Percentiles rank a stretch among this genome's conserved stretches.
Evolutionary conservation across 345 rosid genomes (phyloP).

Genomic region (Heritiera littoralis): DNA sequence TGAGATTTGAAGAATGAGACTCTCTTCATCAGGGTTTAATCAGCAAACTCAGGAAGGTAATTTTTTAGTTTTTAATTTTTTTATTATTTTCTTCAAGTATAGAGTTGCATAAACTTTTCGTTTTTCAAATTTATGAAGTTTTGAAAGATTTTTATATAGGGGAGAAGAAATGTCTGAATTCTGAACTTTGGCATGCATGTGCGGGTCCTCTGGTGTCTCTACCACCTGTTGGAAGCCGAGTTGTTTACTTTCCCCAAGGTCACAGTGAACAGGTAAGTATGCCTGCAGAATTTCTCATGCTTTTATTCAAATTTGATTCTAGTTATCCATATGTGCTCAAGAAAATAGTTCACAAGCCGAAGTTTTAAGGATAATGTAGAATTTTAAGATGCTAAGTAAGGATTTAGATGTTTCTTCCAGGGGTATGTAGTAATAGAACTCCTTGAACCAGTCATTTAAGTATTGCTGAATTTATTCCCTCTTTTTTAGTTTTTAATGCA

Average conservation of each 20-base stretch:
- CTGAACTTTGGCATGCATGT: slow-evolving; percentile 99
- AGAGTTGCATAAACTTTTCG: background rate
- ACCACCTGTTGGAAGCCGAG: slow-evolving; percentile 93
- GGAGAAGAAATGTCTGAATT: slow-evolving; percentile 84
- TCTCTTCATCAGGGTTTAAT: slow-evolving; percentile 81
- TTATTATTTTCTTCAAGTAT: slow-evolving; percentile 22
- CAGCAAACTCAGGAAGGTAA: slow-evolving; percentile 89
- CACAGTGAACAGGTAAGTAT: slow-evolving; percentile 92
- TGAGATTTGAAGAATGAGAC: slow-evolving; percentile 58
- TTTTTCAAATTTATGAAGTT: background rate
- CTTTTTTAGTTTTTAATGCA: background rate
- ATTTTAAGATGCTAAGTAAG: slow-evolving; percentile 1
- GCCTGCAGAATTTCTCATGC: background rate
- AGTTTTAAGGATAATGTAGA: background rate
- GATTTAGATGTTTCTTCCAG: background rate
- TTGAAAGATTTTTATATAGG: slow-evolving; percentile 40
- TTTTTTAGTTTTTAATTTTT: background rate
- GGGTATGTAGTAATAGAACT: slow-evolving; percentile 13
- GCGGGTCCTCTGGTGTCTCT: slow-evolving; percentile 99
- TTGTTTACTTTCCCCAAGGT: slow-evolving; percentile 97
- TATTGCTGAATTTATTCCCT: background rate
- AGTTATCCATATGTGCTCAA: background rate
- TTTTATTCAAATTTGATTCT: background rate
- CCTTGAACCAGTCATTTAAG: slow-evolving; percentile 30
- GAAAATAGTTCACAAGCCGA: background rate